Percentiles rank a stretch among this genome's conserved stretches.
phyloP scores from a whole-genome alignment of 257 asterid species.

The Ligustrum vulgare region DNA sequence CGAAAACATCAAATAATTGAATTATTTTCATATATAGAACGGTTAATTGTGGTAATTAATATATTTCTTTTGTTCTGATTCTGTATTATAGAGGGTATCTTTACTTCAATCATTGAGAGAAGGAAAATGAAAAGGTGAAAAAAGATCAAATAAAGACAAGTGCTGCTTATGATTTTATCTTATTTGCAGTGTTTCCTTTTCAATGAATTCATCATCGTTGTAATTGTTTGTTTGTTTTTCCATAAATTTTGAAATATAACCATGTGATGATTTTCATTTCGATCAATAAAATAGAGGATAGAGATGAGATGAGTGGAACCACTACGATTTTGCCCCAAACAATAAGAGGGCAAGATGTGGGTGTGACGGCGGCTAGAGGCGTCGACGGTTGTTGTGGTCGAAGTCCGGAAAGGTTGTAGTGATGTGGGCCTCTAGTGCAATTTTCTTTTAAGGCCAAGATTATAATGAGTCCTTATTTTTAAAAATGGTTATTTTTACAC shows the following conservation, averaged over 20 bases:
- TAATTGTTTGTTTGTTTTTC: neutral
- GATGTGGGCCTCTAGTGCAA: too few species aligned
- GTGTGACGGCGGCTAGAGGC: too few species aligned
- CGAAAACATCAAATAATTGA: neutral
- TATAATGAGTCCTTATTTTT: too few species aligned
- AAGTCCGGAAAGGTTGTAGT: too few species aligned
- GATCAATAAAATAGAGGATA: slow-evolving; percentile 17
- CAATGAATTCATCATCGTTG: neutral
- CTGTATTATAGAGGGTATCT: slow-evolving; percentile 43
- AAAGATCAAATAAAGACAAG: slow-evolving; percentile 28
- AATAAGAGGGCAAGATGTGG: too few species aligned
- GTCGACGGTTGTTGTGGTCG: too few species aligned
- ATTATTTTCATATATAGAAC: neutral
- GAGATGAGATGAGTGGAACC: neutral
- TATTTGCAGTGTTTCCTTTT: neutral
- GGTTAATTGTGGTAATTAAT: neutral
- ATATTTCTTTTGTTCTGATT: neutral
- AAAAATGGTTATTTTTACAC: too few species aligned
- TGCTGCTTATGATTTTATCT: neutral
- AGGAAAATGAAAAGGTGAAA: slow-evolving; percentile 49
- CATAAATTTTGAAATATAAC: too few species aligned
- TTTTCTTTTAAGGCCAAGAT: too few species aligned
- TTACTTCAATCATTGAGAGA: slow-evolving; percentile 65
- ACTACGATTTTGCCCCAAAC: too few species aligned
- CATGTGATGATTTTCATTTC: neutral